Conservation (phyloP, 2,329 filamentous ascomycete genomes). For the Talaromyces funiculosus region DNA sequence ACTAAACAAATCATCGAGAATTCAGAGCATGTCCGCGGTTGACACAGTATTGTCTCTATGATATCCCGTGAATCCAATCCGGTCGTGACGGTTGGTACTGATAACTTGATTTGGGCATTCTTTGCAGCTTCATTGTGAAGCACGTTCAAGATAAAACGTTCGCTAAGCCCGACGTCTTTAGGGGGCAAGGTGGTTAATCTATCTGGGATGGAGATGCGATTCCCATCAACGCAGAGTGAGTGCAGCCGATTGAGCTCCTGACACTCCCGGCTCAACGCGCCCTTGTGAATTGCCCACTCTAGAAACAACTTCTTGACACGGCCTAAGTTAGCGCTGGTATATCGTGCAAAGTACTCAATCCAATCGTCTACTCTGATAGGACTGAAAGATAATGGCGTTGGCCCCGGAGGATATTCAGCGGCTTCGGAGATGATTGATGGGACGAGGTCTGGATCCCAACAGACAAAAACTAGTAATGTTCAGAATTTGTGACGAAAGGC, state of each 20-base stretch:
- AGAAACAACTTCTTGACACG: constrained; percentile 36
- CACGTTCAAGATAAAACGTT: constrained; percentile 35
- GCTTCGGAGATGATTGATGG: constrained; percentile 32
- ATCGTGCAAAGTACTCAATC: constrained; percentile 38
- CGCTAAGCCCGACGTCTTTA: constrained; percentile 6
- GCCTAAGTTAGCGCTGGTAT: constrained; percentile 31
- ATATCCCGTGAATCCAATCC: background rate
- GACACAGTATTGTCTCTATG: too few species aligned
- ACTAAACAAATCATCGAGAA: too few species aligned
- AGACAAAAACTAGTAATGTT: constrained; percentile 34
- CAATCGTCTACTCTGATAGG: constrained; percentile 35
- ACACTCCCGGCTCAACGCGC: constrained; percentile 35
- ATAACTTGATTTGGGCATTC: background rate
- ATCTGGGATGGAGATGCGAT: constrained; percentile 33
- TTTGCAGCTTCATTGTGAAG: constrained; percentile 23
- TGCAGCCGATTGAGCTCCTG: constrained; percentile 41
- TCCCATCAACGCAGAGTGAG: constrained; percentile 40
- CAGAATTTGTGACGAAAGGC: background rate
- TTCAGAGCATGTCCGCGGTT: too few species aligned
- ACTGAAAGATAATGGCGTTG: constrained; percentile 32
- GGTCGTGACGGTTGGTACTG: background rate
- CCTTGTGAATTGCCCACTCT: constrained; percentile 36
- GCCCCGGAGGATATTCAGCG: constrained; percentile 37
- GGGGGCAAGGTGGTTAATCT: constrained; percentile 27
- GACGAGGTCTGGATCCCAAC: constrained; percentile 39